A percentile compares a stretch with the other conserved stretches of the same genome.
phyloP scores from a whole-genome alignment of 2,329 filamentous ascomycete genomes.

The Colletotrichum kahawae region DNA sequence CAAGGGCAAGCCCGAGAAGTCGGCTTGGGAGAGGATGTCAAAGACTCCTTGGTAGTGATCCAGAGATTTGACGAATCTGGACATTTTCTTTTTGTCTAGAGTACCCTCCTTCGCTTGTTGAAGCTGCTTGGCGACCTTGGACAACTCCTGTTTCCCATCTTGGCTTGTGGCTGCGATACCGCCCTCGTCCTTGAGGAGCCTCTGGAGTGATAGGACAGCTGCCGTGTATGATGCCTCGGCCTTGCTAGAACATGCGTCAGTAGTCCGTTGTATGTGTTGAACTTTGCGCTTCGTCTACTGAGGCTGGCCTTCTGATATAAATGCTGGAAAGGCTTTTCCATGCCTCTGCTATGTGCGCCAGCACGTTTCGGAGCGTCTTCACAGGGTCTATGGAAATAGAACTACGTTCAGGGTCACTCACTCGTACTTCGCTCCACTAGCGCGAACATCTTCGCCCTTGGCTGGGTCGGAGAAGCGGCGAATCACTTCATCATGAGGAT shows the following conservation, averaged over 20 bases:
- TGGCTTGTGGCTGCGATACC: background rate
- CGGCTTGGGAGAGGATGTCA: slow-evolving; percentile 29
- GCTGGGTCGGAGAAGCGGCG: slow-evolving; percentile 29
- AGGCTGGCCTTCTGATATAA: background rate
- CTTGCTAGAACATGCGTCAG: background rate
- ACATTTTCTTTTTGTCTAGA: slow-evolving; percentile 22
- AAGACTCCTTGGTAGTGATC: slow-evolving; percentile 29
- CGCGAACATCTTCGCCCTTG: slow-evolving; percentile 2
- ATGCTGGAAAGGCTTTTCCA: background rate
- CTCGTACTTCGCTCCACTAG: background rate
- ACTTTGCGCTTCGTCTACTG: background rate
- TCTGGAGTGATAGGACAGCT: slow-evolving; percentile 25
- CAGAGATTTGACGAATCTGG: slow-evolving; percentile 26
- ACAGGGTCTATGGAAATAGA: background rate
- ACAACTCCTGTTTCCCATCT: slow-evolving; percentile 22
- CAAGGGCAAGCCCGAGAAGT: slow-evolving; percentile 28
- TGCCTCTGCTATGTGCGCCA: background rate
- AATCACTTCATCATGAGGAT: slow-evolving; percentile 20
- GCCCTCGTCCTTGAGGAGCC: slow-evolving; percentile 25
- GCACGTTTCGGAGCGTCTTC: background rate
- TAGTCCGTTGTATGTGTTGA: background rate
- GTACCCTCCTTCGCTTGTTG: slow-evolving; percentile 9
- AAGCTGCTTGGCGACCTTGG: slow-evolving; percentile 18
- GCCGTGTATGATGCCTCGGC: slow-evolving; percentile 24
- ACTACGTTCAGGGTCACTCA: background rate